Conservation (phyloP, 139 green algal genomes). For the Chlamydomonas asymmetrica region DNA sequence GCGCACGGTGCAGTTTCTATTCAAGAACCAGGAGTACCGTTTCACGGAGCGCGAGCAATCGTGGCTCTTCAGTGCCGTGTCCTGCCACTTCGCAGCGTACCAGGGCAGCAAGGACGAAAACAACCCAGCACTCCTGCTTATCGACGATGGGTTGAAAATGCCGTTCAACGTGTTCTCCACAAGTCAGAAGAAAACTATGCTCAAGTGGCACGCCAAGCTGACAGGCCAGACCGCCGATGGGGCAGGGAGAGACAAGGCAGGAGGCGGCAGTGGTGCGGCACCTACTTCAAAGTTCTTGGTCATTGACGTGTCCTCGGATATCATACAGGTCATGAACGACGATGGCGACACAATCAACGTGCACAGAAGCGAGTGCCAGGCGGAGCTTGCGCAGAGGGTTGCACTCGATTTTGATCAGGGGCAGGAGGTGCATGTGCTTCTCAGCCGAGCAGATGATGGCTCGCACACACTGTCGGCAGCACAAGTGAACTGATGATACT, state of each 20-base stretch:
- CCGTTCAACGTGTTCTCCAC: constrained; percentile 29
- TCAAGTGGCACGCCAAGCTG: constrained; percentile 21
- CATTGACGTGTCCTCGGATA: neutral
- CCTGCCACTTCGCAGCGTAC: constrained; percentile 5
- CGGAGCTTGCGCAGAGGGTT: neutral
- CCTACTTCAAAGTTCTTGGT: neutral
- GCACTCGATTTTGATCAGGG: too few species aligned
- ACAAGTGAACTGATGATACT: too few species aligned
- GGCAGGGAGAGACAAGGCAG: neutral
- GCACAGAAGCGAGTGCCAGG: neutral
- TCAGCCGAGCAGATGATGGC: too few species aligned
- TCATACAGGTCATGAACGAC: constrained; percentile 13
- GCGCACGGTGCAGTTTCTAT: constrained; percentile 11
- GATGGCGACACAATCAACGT: constrained; percentile 12
- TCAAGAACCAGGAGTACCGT: constrained; percentile 27
- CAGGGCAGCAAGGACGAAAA: neutral
- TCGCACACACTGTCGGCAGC: too few species aligned
- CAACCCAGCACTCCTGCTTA: constrained; percentile 8
- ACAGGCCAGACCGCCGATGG: neutral
- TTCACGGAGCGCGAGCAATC: constrained; percentile 29
- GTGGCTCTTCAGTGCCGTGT: constrained; percentile 1
- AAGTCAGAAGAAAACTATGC: constrained; percentile 15
- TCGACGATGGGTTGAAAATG: constrained; percentile 29
- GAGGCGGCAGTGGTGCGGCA: neutral
- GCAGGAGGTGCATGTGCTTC: too few species aligned